Base-by-base conservation (phyloP, 2,329 filamentous ascomycete species). In the Sporothrix globosa region DNA sequence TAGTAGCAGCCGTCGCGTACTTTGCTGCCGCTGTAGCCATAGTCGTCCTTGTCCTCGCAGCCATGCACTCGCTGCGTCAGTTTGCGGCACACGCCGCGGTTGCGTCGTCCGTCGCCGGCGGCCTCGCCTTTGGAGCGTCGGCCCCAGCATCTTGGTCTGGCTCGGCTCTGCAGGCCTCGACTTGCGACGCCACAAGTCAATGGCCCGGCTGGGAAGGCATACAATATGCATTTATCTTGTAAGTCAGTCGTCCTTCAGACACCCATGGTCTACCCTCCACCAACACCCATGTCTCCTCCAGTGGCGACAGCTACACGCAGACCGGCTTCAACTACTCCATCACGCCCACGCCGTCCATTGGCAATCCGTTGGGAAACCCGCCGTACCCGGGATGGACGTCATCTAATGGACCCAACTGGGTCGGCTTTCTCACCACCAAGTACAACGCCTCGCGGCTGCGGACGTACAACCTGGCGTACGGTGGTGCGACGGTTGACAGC, bases 321-420 rank as follows among this genome's bases (percentile, higher is more conserved):
- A 73, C 86, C 2, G 84, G 84, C 54, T 90, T 90, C 79, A 78
- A 87, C 73, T 76, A 83, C 61, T 79, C 78, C 48, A 78, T 79
- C 24, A 78, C 80, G 17, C 65, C 68, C 0, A 84, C 87, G 70
- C 86, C 88, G 13, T 83, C 80, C n/a, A 72, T 80, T 4, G 77
- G 78, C 6, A 87, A 88, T 74, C 87, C 88, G 0, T 80, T 90
- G 72, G 88, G 88, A 11, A 90, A 90, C 78, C 88, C 88, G 0
- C 63, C 79, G 1, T 84, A 84, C 58, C 84, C 83, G 0, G 82
- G 84, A n/a, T 82, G 78, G 72, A 85, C 84, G 10, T 80, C 82
- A 24, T 77, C 78, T 27, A 82, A 82, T 53, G 84, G 84, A 3
- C 74, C 80, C 56, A 85, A 85, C 76, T 85, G 83, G 83, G 78